Conservation (phyloP, 2,329 filamentous ascomycete species). For the Escovopsis weberi region DNA sequence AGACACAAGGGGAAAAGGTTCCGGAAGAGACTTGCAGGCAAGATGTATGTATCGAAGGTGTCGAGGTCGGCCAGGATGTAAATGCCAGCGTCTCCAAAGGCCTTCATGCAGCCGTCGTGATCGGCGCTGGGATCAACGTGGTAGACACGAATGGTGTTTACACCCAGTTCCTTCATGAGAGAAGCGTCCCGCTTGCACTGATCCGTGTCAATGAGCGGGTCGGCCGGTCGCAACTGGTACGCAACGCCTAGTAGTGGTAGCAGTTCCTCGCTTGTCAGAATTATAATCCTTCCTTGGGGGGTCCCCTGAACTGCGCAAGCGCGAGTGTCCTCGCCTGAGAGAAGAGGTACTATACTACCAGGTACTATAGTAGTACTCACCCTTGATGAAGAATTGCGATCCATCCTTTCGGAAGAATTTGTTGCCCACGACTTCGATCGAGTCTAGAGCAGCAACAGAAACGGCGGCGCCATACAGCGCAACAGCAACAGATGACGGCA, state of each 20-base stretch:
- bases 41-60: slow-evolving; percentile 55
- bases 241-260: slow-evolving; percentile 48
- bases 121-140: slow-evolving; percentile 61
- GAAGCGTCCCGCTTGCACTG: slow-evolving; percentile 65
- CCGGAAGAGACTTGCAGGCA: slow-evolving; percentile 31
- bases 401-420: slow-evolving; percentile 79
- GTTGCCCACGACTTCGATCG: slow-evolving; percentile 47
- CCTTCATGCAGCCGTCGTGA: slow-evolving; percentile 69
- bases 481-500: slow-evolving; percentile 16
- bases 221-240: slow-evolving; percentile 49
- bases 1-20: background rate
- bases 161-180: slow-evolving; percentile 66
- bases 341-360: background rate
- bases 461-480: slow-evolving; percentile 20
- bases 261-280: background rate
- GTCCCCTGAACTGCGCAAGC: too few species aligned
- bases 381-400: slow-evolving; percentile 73
- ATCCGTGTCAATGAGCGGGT: slow-evolving; percentile 60
- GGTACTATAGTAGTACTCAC: slow-evolving; percentile 27
- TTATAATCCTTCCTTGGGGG: background rate
- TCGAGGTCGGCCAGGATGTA: slow-evolving; percentile 77
- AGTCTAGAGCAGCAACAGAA: slow-evolving; percentile 27
- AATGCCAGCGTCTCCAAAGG: slow-evolving; percentile 66
- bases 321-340: background rate
- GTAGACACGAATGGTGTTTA: slow-evolving; percentile 78